phyloP scores from a whole-genome alignment of 352 stramenopile species.

The Porosira glacialis region DNA sequence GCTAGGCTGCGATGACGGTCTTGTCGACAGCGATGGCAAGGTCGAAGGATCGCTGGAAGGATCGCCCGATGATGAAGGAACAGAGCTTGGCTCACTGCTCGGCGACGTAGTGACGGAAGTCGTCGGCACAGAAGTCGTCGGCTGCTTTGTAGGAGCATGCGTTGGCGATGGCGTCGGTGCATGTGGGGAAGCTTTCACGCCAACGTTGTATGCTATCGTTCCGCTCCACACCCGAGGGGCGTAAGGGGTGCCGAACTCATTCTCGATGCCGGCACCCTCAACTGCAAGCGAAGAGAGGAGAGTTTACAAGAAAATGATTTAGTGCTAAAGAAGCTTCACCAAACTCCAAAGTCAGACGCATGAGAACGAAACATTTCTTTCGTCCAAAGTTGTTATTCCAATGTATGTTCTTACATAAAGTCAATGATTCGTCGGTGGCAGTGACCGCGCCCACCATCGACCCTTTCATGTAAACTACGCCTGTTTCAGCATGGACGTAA shows the following conservation, averaged over 20 bases:
- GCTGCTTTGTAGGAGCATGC: too few relatives aligned
- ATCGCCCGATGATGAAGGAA: too few relatives aligned
- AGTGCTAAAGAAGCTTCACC: not conserved
- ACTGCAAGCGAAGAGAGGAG: not conserved
- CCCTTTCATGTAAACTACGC: slow-evolving; percentile 17
- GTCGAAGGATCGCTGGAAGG: too few relatives aligned
- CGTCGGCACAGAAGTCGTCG: slow-evolving; percentile 2
- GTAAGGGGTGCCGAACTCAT: too few relatives aligned
- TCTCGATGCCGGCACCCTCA: too few relatives aligned
- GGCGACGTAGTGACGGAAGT: too few relatives aligned
- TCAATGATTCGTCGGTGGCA: slow-evolving; percentile 10
- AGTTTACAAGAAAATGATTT: not conserved
- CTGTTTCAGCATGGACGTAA: slow-evolving; percentile 16
- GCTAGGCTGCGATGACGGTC: too few relatives aligned
- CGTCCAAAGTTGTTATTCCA: slow-evolving; percentile 13
- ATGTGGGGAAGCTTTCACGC: too few relatives aligned
- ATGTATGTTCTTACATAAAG: slow-evolving; percentile 20
- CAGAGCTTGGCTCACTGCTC: too few relatives aligned
- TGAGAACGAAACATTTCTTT: slow-evolving; percentile 2
- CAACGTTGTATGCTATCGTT: too few relatives aligned
- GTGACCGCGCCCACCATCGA: not conserved
- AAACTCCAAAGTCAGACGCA: slow-evolving; percentile 9
- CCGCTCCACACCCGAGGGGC: too few relatives aligned
- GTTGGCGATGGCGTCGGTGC: not conserved
- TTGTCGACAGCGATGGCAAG: too few relatives aligned